phyloP scores from a whole-genome alignment of 1,139 yeast species.

The Debaryomyces coudertii region DNA sequence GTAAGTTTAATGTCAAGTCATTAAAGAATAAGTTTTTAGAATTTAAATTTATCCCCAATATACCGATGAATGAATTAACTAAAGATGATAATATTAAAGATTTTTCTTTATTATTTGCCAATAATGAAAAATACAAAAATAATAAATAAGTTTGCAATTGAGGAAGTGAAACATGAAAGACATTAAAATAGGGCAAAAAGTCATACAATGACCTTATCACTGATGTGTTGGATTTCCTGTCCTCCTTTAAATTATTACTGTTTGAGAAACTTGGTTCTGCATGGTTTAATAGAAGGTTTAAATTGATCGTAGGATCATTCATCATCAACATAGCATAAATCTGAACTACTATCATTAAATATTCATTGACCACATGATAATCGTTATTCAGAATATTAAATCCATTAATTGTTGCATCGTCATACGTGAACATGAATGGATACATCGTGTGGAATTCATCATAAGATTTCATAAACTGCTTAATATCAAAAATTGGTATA shows the following conservation, averaged over 20 bases:
- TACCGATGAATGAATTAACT: constrained; percentile 50
- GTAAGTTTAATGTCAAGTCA: constrained; percentile 42
- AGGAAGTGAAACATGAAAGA: constrained; percentile 44
- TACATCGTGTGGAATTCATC: constrained; percentile 61
- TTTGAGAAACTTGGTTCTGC: constrained; percentile 38
- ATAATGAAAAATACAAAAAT: constrained; percentile 45
- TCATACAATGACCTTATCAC: constrained; percentile 46
- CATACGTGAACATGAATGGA: constrained; percentile 54
- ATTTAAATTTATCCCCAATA: constrained; percentile 50
- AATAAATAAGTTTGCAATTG: constrained; percentile 49
- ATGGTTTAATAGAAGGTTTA: constrained; percentile 46
- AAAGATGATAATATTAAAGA: constrained; percentile 46
- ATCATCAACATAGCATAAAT: constrained; percentile 52
- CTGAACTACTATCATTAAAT: constrained; percentile 49
- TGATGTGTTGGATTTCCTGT: constrained; percentile 20
- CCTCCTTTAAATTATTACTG: constrained; percentile 19
- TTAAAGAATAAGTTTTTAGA: constrained; percentile 50
- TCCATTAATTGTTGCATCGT: constrained; percentile 53
- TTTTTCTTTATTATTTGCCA: constrained; percentile 52
- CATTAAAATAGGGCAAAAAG: constrained; percentile 50
- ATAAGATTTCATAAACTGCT: constrained; percentile 57
- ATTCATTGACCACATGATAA: constrained; percentile 53
- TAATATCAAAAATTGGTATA: constrained; percentile 65
- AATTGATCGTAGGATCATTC: constrained; percentile 49
- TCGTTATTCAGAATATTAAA: constrained; percentile 55